Evolutionary conservation across 2,329 filamentous ascomycete species (phyloP), one percentile per base, ranked within the genome.

Genomic region (Gremmenia infestans): DNA sequence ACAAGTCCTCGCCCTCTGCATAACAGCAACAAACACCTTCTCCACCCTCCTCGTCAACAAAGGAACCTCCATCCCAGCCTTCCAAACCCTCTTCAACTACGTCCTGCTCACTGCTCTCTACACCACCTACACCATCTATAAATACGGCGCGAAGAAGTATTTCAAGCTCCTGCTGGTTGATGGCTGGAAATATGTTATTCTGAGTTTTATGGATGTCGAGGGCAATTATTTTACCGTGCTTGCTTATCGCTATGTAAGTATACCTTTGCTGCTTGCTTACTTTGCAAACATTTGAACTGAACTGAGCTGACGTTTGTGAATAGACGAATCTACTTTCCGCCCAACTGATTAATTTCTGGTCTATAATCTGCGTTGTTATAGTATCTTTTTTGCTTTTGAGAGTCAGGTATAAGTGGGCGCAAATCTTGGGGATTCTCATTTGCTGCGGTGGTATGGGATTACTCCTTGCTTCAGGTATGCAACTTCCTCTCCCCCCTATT

Each of bases 191-290:
- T 97, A 95, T 75, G 81, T 96, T 66, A 89, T 97, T 72, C 83
- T 99, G 59, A 85, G 89, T 52, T 97, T 97, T 73, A 81, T 94
- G 65, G 94, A 99, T 70, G 93, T 97, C 50, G 83, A 97, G 74
- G 94, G 94, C 59, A 99, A 99, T 76, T 99, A 97, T 78, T 97
- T 97, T 71, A 92, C 92, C 67, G 93, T 99, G 50, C 81, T 97
- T 50, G 94, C 93, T 5, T 99, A 97, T 76, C 82, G 88, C 57
- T 85, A 66, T 48, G 60, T 65, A 23, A 51, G 53, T 63, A 17
- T 58, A 57, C 32, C 19, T 11, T 17, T 45, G 5, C 5, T 22
- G 4, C 32, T 11, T 11, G 2, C 9, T 32, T 11, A 32, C 8
- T 32, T 32, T 32, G 28, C 15, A 17, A 17, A 32, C 17, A 2